A percentile compares a stretch with the other conserved stretches of the same genome.
Evolutionary conservation across 495 filamentous ascomycete genomes (phyloP).

Genomic region (Aspergillus asperescens): DNA sequence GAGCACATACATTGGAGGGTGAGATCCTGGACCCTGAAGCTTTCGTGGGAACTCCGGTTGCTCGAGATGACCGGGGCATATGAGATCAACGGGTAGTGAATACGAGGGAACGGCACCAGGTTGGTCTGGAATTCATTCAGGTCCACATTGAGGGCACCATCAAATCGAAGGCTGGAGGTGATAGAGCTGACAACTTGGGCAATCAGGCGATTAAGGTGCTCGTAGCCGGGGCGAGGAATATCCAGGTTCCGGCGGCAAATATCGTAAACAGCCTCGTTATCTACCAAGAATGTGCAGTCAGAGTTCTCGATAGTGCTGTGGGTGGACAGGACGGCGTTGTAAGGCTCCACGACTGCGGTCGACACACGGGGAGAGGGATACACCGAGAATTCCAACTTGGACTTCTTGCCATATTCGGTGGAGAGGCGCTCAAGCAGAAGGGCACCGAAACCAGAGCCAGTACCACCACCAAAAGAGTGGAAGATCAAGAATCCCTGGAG

Average conservation of each 20-base stretch:
- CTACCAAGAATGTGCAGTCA: constrained; percentile 88
- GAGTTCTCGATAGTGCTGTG: constrained; percentile 93
- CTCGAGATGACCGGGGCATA: constrained; percentile 83
- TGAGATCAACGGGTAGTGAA: constrained; percentile 86
- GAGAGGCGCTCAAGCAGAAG: constrained; percentile 82
- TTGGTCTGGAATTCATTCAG: constrained; percentile 95
- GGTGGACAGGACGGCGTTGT: constrained; percentile 86
- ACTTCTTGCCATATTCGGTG: constrained; percentile 90
- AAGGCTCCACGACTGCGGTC: constrained; percentile 86
- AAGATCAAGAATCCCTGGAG: constrained; percentile 91
- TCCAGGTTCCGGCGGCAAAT: constrained; percentile 87
- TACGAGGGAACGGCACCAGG: constrained; percentile 84
- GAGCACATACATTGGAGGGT: constrained; percentile 70
- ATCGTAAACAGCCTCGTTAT: constrained; percentile 91
- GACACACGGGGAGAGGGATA: constrained; percentile 84
- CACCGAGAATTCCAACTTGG: constrained; percentile 87
- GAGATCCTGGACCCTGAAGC: constrained; percentile 82
- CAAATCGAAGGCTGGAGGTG: constrained; percentile 84
- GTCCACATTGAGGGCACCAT: constrained; percentile 87
- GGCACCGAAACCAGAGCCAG: constrained; percentile 85
- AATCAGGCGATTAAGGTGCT: constrained; percentile 86
- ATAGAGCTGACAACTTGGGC: constrained; percentile 90
- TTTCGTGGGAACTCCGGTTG: constrained; percentile 80
- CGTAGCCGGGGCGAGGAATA: constrained; percentile 78
- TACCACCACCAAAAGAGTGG: constrained; percentile 92